Percentiles rank a stretch among this genome's conserved stretches.
Conservation (phyloP, 2,329 filamentous ascomycete genomes). For the Sphaerostilbella broomeana region DNA sequence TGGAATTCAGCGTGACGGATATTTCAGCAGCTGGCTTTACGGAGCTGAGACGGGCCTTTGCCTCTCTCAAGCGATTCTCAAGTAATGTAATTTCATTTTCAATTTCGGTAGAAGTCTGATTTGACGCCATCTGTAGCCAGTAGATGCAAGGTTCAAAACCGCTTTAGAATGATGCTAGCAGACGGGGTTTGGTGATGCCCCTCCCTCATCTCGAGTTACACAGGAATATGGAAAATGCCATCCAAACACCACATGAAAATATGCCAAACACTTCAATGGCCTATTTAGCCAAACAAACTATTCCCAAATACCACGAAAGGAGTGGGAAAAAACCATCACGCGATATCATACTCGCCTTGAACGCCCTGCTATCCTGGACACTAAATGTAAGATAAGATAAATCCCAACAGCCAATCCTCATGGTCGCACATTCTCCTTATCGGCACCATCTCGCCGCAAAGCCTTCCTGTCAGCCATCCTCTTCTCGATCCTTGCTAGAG, state of each 20-base stretch:
- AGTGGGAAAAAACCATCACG: no score
- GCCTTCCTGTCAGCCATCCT: conserved; percentile 45
- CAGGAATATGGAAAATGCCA: no score
- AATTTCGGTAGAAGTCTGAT: conserved; percentile 21
- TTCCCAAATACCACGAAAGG: no score
- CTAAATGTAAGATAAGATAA: conserved; percentile 6
- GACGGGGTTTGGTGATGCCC: no score
- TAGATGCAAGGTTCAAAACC: conserved; percentile 9
- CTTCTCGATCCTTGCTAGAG: conserved; percentile 48
- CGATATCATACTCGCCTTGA: no score
- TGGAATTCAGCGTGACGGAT: neutral
- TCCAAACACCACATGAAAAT: no score
- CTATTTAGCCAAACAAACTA: no score
- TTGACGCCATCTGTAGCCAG: conserved; percentile 13
- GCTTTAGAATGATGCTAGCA: no score
- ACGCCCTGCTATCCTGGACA: conserved; percentile 19
- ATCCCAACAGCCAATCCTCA: conserved; percentile 15
- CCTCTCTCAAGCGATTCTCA: conserved; percentile 40
- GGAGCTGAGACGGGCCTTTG: conserved; percentile 37
- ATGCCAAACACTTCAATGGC: no score
- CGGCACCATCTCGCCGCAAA: conserved; percentile 26
- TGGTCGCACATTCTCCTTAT: conserved; percentile 48
- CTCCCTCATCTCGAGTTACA: no score
- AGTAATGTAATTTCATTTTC: conserved; percentile 53
- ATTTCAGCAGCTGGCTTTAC: conserved; percentile 6